Conservation (phyloP, 164 flowering plant species). For the Pachysandra terminalis region DNA sequence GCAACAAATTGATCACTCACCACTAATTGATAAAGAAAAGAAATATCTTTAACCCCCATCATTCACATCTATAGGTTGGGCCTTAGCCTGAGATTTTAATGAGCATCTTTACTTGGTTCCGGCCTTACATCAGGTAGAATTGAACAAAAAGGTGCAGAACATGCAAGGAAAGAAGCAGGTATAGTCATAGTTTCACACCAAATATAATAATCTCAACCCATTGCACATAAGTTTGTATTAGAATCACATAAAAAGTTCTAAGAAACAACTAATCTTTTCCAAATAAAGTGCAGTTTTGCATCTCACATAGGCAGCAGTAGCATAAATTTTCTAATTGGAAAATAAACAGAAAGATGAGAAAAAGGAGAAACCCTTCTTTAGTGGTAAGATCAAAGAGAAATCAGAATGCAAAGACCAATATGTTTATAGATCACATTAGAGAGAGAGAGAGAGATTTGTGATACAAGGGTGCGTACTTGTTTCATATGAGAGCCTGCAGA, state of each 20-base stretch:
- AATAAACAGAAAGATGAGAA: neutral
- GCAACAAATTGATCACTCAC: too few species aligned
- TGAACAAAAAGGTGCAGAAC: too few species aligned
- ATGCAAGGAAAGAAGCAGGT: neutral
- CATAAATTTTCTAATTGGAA: neutral
- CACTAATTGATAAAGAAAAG: too few species aligned
- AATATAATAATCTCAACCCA: too few species aligned
- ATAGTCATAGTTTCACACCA: too few species aligned
- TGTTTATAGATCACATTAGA: neutral
- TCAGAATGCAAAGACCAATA: neutral
- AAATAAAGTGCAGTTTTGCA: neutral
- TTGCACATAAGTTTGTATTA: neutral
- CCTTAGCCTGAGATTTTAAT: too few species aligned
- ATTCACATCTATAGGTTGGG: too few species aligned
- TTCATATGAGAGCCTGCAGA: constrained; percentile 61
- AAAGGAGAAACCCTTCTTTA: neutral
- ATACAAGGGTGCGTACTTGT: constrained; percentile 54
- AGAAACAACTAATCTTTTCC: neutral
- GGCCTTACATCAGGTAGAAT: too few species aligned
- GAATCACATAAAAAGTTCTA: neutral
- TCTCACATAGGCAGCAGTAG: neutral
- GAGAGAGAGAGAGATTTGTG: neutral
- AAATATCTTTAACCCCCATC: too few species aligned
- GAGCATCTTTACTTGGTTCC: too few species aligned
- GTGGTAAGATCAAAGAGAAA: neutral